A percentile compares a stretch with the other conserved stretches of the same genome.
These are phyloP conservation scores for Xylariales sp. DNA, from an alignment of 2,329 filamentous ascomycete genomes.

Conservation along the genomic window DNA sequence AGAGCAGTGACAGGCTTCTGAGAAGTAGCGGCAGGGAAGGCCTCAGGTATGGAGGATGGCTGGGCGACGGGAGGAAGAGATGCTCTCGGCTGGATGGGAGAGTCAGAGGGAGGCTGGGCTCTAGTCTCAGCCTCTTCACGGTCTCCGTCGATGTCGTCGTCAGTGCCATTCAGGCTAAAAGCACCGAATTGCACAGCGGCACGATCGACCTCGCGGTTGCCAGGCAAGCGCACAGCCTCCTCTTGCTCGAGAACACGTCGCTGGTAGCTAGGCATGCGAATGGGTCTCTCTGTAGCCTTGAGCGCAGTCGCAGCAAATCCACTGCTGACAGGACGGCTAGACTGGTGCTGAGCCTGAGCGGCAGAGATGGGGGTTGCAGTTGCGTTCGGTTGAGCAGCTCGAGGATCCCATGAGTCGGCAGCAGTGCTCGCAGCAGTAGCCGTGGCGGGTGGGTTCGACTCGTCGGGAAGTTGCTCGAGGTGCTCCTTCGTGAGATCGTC, in stretches of 20 bases:
- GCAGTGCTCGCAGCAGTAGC: conserved; percentile 85
- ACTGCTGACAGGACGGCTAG: conserved; percentile 57
- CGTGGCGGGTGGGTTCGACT: conserved; percentile 69
- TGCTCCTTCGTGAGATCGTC: conserved; percentile 88
- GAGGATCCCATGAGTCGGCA: conserved; percentile 78
- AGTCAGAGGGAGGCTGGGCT: conserved; percentile 88
- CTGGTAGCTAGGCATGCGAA: conserved; percentile 74
- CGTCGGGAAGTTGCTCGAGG: conserved; percentile 83
- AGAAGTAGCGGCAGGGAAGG: conserved; percentile 37
- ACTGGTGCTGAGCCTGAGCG: conserved; percentile 57
- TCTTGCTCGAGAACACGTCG: conserved; percentile 89
- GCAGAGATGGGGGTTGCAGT: conserved; percentile 63
- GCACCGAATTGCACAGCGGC: conserved; percentile 94
- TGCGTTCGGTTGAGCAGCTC: conserved; percentile 50
- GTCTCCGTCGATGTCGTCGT: conserved; percentile 89
- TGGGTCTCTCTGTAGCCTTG: conserved; percentile 65
- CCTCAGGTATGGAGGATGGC: conserved; percentile 48
- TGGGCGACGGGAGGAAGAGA: conserved; percentile 71
- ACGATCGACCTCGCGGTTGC: conserved; percentile 89
- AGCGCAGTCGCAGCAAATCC: conserved; percentile 77
- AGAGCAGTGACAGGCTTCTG: conserved; percentile 50
- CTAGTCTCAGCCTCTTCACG: conserved; percentile 93
- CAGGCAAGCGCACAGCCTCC: conserved; percentile 97
- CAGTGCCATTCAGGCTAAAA: conserved; percentile 79
- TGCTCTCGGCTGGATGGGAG: conserved; percentile 80